Base-by-base conservation (phyloP, 495 filamentous ascomycete genomes). In the Lasiosphaeriaceae sp. region DNA sequence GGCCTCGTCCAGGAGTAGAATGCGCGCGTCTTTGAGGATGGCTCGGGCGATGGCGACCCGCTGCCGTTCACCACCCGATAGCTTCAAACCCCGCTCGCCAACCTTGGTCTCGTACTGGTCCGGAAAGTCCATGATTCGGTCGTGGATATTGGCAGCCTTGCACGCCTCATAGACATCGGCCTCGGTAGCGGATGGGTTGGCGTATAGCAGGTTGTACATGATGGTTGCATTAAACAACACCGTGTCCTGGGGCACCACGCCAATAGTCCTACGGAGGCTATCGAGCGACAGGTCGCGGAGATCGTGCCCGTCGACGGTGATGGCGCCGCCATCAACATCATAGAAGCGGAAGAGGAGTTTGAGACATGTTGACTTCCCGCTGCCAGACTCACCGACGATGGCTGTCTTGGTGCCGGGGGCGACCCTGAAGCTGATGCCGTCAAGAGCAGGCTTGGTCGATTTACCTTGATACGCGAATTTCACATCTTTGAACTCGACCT, bases 1-100 rank as follows among this genome's bases (percentile, higher is more conserved):
- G 11, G 92, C 92, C 71, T 97, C 92, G 67, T 97, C 92, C n/a
- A 97, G 77, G 58, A 97, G 86, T 67, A 97, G 94, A 59, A 97
- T 91, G 29, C 87, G 86, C 24, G 92, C 92, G 61, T 96, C 86
- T 71, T 97, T 97, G 52, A 97, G 77, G 56, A 97, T 94, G 19
- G 92, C 95, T 37, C 92, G 86, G 47, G 92, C 92, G 65, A 97
- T 97, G 9, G 92, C 92, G 34, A 97, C 90, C 26, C 92, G 88
- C 71, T 97, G 92, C 69, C 95, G 95, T 73, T 97, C 93, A 24
- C 93, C 93, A 17, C 93, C 93, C 47, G 89, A 93, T 6, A 97
- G 81, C n/a, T 92, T 85, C 14, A 96, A 77, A n/a, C 93, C 93
- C 47, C 93, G 90, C 71, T 97, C 93, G 54, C 93, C 93, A 21